Base-by-base conservation (phyloP, 169 alveolate genomes). In the Amoebophrya sp. region DNA sequence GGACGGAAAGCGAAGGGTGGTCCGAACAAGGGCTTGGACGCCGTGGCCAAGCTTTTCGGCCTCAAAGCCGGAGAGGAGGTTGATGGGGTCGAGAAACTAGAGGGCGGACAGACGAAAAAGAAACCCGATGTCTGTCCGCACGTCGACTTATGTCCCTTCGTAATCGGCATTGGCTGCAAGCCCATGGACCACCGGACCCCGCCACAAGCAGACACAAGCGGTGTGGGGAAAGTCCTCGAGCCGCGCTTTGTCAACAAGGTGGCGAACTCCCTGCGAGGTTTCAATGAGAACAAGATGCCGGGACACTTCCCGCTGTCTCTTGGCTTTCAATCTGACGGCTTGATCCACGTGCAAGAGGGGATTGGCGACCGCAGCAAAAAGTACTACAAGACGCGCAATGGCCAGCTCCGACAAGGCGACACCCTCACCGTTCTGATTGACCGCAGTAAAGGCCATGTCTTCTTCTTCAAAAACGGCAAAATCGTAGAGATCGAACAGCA, bases 351-450 rank as follows among this genome's bases (percentile, higher is more conserved):
- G 83, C 83, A 65, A 36, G 83, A 65, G 83, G 12, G 36, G 38
- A 65, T 65, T 18, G 83, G 83, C 33, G 83, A 65, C 83, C 83
- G 83, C 83, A 12, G 38, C 39, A 65, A 65, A 36, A 65, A 65
- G 83, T 65, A 65, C 83, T 65, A 65, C 83, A 65, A 65, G 83
- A 65, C 83, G 83, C 18, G n/a, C 39, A 65, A 65, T 36, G 83
- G 83, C 33, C 83, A 65, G 83, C 33, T 65, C 39, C 83, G 83
- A 65, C 83, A 65, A 36, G 83, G 83, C 2, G 83, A 65, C 83
- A 26, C 33, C 2, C 33, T 65, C 39, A 65, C 83, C 39, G 83
- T 65, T 65, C n/a, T 65, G 83, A 18, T 65, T 29, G 83, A 65
- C 83, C 83, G 83, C 10, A 26, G 3, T 29, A 65, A 65, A 36